Evolutionary conservation across 129 eudicot species (phyloP), one percentile per base, ranked within the genome.

Genomic region (Centrapalus pauciflorus): DNA sequence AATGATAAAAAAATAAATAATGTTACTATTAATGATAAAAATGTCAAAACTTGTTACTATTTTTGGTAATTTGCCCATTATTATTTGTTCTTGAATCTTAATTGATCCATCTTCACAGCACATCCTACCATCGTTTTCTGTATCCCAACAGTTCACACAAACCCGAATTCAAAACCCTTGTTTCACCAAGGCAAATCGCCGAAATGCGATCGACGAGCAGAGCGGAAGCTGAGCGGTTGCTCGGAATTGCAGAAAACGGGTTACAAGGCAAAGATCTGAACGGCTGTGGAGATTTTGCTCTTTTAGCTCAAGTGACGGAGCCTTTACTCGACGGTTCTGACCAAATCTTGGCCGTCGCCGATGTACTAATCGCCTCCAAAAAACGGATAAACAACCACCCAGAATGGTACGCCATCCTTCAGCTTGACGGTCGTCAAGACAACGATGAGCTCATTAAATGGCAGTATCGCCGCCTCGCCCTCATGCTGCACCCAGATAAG

Each of bases 221-320:
- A 58, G 89, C 91, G 2, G 98, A 92, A 74, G 98, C n/a, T n/a
- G n/a, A n/a, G n/a, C n/a, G n/a, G n/a, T n/a, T n/a, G n/a, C 89
- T 92, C 4, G 89, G 95, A 37, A 82, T 92, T 72, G 90, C 98
- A 51, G 98, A 88, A 69, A 93, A 93, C 80, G 95, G 85, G 34
- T 66, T 93, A 41, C 78, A 79, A 5, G 38, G 26, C 77, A 73
- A 80, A 41, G 98, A 93, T 67, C 81, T 85, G 8, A 61, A 69
- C 69, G 81, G 96, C 29, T 85, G 74, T 16, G 71, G 84, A 1
- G 96, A 88, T 50, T 93, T 93, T 78, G 95, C 98, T 48, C 69
- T 84, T 14, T 43, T 88, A 3, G 98, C 98, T 7, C 96, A 88
- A 52, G 98, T 88, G 62, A 85, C 96, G 7, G 98, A 89, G 49